phyloP scores from a whole-genome alignment of 2,329 filamentous ascomycete species.

The Ceratocystis cacaofunesta region DNA sequence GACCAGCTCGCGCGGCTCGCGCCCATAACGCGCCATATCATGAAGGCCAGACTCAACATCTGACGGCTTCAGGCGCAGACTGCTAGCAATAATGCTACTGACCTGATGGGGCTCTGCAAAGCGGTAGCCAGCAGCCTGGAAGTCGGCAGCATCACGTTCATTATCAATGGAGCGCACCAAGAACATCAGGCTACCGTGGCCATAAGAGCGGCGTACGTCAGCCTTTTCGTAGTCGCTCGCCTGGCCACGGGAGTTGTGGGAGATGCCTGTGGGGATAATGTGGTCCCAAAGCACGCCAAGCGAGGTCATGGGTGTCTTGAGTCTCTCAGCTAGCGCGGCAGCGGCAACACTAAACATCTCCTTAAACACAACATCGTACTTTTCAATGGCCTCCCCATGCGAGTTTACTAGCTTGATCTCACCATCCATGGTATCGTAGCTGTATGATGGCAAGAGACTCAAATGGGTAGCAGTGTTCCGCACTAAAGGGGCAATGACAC shows the following conservation, averaged over 20 bases:
- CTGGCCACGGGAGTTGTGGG: background rate
- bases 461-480: conserved; percentile 60
- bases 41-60: conserved; percentile 47
- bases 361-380: conserved; percentile 64
- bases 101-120: conserved; percentile 60
- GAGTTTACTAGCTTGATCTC: conserved; percentile 35
- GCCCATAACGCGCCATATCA: conserved; percentile 47
- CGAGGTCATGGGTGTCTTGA: conserved; percentile 47
- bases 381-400: conserved; percentile 43
- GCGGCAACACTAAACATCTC: conserved; percentile 75
- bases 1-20: conserved; percentile 31
- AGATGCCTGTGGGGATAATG: conserved; percentile 44
- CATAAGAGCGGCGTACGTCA: conserved; percentile 19
- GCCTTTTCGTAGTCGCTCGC: conserved; percentile 30
- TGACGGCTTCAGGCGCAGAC: conserved; percentile 55
- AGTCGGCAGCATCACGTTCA: conserved; percentile 27
- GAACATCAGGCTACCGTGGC: conserved; percentile 57
- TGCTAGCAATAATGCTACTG: conserved; percentile 49
- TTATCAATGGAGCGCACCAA: conserved; percentile 56
- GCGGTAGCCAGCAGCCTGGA: conserved; percentile 61
- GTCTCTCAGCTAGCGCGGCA: conserved; percentile 51
- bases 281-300: conserved; percentile 62
- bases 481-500: conserved; percentile 49
- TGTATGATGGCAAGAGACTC: conserved; percentile 30
- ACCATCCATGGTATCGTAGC: conserved; percentile 23